Percentiles rank a stretch among this genome's conserved stretches.
Evolutionary conservation across 371 early-diverging fungal species (phyloP).

Genomic region (Mucor ambiguus): DNA sequence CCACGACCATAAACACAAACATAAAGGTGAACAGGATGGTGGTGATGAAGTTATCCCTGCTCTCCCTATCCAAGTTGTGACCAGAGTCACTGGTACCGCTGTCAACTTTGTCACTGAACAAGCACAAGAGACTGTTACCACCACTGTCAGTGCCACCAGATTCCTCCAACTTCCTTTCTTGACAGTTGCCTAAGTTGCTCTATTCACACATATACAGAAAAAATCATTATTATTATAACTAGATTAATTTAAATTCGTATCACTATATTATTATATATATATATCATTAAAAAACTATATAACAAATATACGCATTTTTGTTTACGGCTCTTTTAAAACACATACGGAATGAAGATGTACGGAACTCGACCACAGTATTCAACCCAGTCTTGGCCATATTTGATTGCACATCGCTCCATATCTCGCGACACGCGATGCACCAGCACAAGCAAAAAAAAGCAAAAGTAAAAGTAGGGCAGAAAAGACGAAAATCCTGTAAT

Average conservation of each 20-base stretch:
- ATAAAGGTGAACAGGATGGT: no score
- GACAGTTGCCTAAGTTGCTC: constrained; percentile 9
- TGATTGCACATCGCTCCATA: constrained; percentile 77
- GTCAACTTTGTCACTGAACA: not conserved
- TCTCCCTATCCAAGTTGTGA: no score
- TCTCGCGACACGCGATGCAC: constrained; percentile 83
- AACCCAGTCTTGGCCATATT: constrained; percentile 90
- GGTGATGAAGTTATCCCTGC: no score
- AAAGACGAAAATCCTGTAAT: constrained; percentile 74
- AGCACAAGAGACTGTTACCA: not conserved
- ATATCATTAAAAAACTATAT: constrained; percentile 5
- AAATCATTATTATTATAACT: not conserved
- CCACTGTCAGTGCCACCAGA: not conserved
- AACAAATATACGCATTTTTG: not conserved
- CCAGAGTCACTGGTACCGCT: not conserved
- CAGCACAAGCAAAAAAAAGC: constrained; percentile 79
- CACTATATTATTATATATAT: constrained; percentile 1
- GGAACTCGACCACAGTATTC: constrained; percentile 77
- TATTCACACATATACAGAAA: not conserved
- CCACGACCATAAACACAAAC: no score
- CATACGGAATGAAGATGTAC: constrained; percentile 77
- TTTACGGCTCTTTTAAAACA: constrained; percentile 39
- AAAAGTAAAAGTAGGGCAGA: constrained; percentile 85
- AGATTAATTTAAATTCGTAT: constrained; percentile 12
- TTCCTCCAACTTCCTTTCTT: constrained; percentile 13